Evolutionary conservation across 257 asterid species (phyloP).

Genomic region (Echium plantagineum): DNA sequence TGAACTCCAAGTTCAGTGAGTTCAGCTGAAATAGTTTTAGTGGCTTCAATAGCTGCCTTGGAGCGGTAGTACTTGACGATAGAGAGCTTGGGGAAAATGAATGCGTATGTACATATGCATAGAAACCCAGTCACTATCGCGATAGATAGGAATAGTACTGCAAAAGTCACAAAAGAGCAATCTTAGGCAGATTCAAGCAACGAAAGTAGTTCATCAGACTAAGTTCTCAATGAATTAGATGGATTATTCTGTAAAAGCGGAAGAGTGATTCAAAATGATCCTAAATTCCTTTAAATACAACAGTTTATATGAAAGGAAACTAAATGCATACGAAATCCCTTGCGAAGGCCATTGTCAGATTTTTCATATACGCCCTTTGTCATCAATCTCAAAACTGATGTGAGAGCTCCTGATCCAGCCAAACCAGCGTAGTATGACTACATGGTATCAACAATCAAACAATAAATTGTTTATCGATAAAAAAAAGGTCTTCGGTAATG

Average conservation of each 20-base stretch:
- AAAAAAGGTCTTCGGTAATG: neutral
- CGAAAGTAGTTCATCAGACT: too few species aligned
- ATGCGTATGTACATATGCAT: constrained; percentile 26
- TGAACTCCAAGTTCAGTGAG: constrained; percentile 71
- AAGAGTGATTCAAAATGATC: too few species aligned
- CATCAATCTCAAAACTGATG: constrained; percentile 65
- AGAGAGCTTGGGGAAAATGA: constrained; percentile 24
- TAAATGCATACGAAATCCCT: constrained; percentile 50
- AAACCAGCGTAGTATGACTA: constrained; percentile 74
- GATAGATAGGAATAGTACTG: constrained; percentile 34
- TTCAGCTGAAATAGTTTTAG: constrained; percentile 69
- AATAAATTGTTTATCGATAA: neutral
- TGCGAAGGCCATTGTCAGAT: constrained; percentile 53
- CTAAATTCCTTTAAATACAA: too few species aligned
- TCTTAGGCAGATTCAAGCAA: neutral
- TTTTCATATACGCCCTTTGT: constrained; percentile 75
- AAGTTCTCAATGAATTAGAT: too few species aligned
- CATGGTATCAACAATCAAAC: constrained; percentile 2
- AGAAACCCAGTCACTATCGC: constrained; percentile 21
- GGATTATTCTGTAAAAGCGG: too few species aligned
- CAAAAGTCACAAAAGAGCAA: constrained; percentile 1
- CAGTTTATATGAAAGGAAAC: too few species aligned
- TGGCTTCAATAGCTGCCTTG: constrained; percentile 59
- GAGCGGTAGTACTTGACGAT: constrained; percentile 30
- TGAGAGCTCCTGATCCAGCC: constrained; percentile 88